Evolutionary conservation across 768 basidiomycete species (phyloP).

Genomic region (Trametes elegans): DNA sequence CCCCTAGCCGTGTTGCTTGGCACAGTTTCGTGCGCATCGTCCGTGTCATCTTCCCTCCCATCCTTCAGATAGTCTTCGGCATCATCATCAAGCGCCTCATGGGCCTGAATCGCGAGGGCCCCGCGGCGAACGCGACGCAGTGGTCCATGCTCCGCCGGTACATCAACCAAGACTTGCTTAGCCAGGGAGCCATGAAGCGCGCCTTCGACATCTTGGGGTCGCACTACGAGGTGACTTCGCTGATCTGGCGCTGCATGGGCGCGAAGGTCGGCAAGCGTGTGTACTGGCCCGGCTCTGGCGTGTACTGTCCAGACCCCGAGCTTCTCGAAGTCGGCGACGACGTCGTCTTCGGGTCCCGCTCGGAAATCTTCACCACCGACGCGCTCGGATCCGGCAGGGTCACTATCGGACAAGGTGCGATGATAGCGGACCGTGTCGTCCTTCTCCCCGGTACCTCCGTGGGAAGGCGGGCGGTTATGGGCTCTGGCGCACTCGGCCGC

Average conservation of each 20-base stretch:
- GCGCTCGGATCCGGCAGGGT: slow-evolving; percentile 40
- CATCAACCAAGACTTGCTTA: slow-evolving; percentile 39
- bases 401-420: slow-evolving; percentile 42
- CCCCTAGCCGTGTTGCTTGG: slow-evolving; percentile 40
- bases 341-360: slow-evolving; percentile 48
- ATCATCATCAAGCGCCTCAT: slow-evolving; percentile 42
- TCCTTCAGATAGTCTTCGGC: slow-evolving; percentile 39
- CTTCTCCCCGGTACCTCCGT: slow-evolving; percentile 43
- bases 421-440: slow-evolving; percentile 51
- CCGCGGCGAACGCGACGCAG: slow-evolving; percentile 31
- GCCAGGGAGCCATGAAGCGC: slow-evolving; percentile 35
- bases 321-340: slow-evolving; percentile 48
- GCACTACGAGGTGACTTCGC: slow-evolving; percentile 47
- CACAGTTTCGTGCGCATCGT: slow-evolving; percentile 41
- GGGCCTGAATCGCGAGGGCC: slow-evolving; percentile 37
- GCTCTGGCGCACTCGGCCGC: slow-evolving; percentile 44
- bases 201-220: slow-evolving; percentile 43
- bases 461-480: slow-evolving; percentile 44
- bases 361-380: slow-evolving; percentile 45
- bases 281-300: slow-evolving; percentile 49
- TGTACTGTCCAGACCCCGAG: slow-evolving; percentile 47
- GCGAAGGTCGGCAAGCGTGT: slow-evolving; percentile 47
- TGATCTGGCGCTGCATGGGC: slow-evolving; percentile 46
- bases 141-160: slow-evolving; percentile 36
- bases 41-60: slow-evolving; percentile 36